These are phyloP conservation scores for Castanea sativa DNA, from an alignment of 306 rosid genomes.

Conservation along the genomic window DNA sequence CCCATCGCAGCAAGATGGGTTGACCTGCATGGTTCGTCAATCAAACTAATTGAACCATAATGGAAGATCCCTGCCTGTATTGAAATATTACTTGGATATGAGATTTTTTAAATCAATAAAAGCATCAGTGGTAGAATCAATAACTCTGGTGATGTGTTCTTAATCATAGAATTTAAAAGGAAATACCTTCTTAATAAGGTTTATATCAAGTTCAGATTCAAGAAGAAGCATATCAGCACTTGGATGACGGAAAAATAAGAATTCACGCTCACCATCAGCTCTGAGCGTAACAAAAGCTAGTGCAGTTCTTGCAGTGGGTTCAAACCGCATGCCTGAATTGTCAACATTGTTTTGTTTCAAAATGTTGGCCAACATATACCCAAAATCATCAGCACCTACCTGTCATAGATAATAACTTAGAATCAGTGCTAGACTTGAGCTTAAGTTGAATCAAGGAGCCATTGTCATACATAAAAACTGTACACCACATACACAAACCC, in stretches of 20 bases:
- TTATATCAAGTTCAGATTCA: conserved; percentile 73
- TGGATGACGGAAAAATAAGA: conserved; percentile 85
- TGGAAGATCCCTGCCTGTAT: conserved; percentile 77
- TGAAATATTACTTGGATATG: conserved; percentile 14
- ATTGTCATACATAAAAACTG: neutral
- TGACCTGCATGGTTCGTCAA: conserved; percentile 78
- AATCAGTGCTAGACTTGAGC: neutral
- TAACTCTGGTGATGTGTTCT: neutral
- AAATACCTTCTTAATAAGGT: conserved; percentile 56
- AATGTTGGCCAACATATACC: conserved; percentile 73
- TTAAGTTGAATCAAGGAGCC: neutral
- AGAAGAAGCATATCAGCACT: conserved; percentile 93
- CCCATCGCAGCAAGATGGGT: conserved; percentile 83
- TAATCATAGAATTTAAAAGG: conserved; percentile 1
- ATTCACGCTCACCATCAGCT: conserved; percentile 90
- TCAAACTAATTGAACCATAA: conserved; percentile 96
- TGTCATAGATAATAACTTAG: conserved; percentile 19
- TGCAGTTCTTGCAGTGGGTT: conserved; percentile 78
- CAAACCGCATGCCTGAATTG: conserved; percentile 74
- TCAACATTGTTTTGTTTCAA: conserved; percentile 67
- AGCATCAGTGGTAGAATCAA: neutral
- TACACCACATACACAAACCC: neutral
- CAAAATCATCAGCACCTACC: conserved; percentile 96
- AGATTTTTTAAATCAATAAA: neutral
- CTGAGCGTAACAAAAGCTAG: conserved; percentile 84